Conservation (phyloP, 176 grass and related monocot species). For the Ensete glaucum region DNA sequence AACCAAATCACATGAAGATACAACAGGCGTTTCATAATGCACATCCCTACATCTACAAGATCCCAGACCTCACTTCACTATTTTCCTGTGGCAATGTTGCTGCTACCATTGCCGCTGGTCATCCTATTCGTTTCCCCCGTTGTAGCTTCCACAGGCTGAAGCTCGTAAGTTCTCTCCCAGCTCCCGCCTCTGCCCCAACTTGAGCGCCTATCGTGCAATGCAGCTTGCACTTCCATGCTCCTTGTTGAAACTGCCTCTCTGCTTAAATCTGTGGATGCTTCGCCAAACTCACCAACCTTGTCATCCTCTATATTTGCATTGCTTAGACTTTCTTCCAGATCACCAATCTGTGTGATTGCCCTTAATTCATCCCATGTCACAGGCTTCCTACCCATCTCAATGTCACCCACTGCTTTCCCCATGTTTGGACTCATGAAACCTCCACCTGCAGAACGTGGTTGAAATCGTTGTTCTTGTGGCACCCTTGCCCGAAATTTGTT, state of each 20-base stretch:
- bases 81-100: background rate
- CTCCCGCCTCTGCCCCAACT: background rate
- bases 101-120: background rate
- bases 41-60: too few species aligned
- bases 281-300: background rate
- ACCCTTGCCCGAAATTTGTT: background rate
- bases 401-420: background rate
- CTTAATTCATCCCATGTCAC: background rate
- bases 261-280: background rate
- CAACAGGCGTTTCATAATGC: too few species aligned
- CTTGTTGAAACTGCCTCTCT: background rate
- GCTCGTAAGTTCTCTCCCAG: background rate
- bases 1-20: too few species aligned
- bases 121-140: background rate
- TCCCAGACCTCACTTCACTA: background rate
- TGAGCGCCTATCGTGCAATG: background rate
- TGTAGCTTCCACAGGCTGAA: background rate
- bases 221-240: conserved; percentile 1
- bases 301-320: background rate
- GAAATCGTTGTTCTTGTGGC: background rate
- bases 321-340: background rate
- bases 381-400: background rate
- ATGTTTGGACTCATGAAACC: conserved; percentile 1
- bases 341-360: background rate
- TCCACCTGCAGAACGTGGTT: background rate